Conservation (phyloP, 352 stramenopile genomes). For the Phytophthora cryptogea region DNA sequence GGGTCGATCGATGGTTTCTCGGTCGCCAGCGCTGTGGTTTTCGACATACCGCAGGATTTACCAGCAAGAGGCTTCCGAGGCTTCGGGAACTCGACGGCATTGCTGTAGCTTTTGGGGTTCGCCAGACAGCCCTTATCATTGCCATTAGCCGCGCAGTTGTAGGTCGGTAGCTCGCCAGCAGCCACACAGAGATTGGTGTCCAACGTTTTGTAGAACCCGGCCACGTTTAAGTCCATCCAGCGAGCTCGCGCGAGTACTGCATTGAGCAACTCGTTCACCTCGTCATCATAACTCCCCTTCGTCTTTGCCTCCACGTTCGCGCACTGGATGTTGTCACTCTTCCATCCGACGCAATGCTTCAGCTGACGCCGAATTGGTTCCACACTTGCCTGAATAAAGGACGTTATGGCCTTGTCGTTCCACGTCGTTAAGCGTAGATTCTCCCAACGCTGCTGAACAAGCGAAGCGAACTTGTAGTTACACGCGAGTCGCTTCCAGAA, state of each 20-base stretch:
- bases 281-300: conserved; percentile 44
- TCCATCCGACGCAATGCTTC: conserved; percentile 49
- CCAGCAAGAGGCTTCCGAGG: conserved; percentile 32
- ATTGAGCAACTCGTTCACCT: conserved; percentile 38
- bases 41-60: conserved; percentile 21
- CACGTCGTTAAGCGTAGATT: conserved; percentile 47
- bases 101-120: conserved; percentile 42
- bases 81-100: conserved; percentile 47
- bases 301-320: conserved; percentile 45
- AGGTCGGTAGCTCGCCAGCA: conserved; percentile 49
- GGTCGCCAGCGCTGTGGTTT: conserved; percentile 4
- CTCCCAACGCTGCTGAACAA: conserved; percentile 60
- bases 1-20: conserved; percentile 68
- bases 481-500: conserved; percentile 71
- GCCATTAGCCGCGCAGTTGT: conserved; percentile 57
- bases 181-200: conserved; percentile 37
- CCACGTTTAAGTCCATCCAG: conserved; percentile 62
- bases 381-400: conserved; percentile 44
- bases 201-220: conserved; percentile 45
- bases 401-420: conserved; percentile 55
- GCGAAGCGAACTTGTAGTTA: conserved; percentile 72
- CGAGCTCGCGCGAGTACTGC: conserved; percentile 41
- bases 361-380: conserved; percentile 55
- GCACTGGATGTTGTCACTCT: conserved; percentile 56
- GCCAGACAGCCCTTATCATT: conserved; percentile 52